A percentile compares a stretch with the other conserved stretches of the same genome.
Evolutionary conservation across 2,329 filamentous ascomycete genomes (phyloP).

Genomic region (Fusarium domesticum): DNA sequence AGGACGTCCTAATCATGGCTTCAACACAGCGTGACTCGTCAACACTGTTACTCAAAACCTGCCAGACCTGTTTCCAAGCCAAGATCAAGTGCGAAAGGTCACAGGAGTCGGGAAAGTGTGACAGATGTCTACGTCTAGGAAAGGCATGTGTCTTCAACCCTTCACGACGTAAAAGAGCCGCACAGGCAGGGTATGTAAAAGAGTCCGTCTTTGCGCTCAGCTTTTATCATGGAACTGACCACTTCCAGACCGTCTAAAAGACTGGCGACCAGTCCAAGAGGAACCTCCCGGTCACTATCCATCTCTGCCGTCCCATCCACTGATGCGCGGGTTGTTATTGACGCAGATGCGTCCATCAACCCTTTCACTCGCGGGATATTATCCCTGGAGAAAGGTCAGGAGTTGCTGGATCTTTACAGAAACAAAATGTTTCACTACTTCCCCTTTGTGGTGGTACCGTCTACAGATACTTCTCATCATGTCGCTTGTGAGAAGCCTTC

Average conservation of each 20-base stretch:
- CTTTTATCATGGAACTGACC: not conserved
- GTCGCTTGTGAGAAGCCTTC: slow-evolving; percentile 23
- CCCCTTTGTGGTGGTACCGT: slow-evolving; percentile 30
- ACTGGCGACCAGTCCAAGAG: slow-evolving; percentile 10
- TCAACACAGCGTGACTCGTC: too few relatives aligned
- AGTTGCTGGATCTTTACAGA: slow-evolving; percentile 25
- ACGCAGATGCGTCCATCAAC: slow-evolving; percentile 17
- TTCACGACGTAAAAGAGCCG: slow-evolving; percentile 27
- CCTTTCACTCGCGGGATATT: slow-evolving; percentile 26
- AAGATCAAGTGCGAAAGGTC: slow-evolving; percentile 37
- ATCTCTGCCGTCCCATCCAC: slow-evolving; percentile 5
- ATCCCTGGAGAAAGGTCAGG: slow-evolving; percentile 23
- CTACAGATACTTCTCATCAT: slow-evolving; percentile 13
- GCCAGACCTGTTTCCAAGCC: slow-evolving; percentile 36
- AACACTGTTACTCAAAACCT: slow-evolving; percentile 32
- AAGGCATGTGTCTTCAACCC: slow-evolving; percentile 34
- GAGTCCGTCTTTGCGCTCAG: too few relatives aligned
- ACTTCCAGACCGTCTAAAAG: slow-evolving; percentile 10
- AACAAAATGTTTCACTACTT: slow-evolving; percentile 29
- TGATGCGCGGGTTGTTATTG: slow-evolving; percentile 9
- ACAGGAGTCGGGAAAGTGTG: slow-evolving; percentile 33
- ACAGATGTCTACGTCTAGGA: slow-evolving; percentile 33
- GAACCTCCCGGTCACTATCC: slow-evolving; percentile 17
- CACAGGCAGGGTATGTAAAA: slow-evolving; percentile 19
- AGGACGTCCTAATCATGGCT: too few relatives aligned